phyloP scores from a whole-genome alignment of 2,329 filamentous ascomycete species.

The Diaporthe sp. region DNA sequence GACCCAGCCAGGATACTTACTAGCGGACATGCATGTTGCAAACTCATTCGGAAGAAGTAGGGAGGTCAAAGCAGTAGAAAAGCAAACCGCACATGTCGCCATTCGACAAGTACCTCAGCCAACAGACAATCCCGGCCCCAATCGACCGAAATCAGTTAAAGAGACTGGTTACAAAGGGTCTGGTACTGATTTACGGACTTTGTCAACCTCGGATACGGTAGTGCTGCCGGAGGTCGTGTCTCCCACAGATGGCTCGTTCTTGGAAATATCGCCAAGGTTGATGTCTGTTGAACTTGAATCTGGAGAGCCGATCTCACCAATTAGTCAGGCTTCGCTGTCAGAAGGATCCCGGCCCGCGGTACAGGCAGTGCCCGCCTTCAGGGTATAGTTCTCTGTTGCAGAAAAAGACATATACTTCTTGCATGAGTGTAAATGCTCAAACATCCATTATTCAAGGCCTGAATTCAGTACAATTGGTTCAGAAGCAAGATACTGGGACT shows the following conservation, averaged over 20 bases:
- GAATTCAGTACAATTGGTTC: too few relatives aligned
- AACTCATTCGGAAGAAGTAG: background rate
- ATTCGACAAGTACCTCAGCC: background rate
- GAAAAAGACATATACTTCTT: too few relatives aligned
- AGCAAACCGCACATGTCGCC: background rate
- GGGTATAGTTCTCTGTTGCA: too few relatives aligned
- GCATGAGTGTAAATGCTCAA: too few relatives aligned
- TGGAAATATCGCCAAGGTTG: background rate
- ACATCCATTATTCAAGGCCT: too few relatives aligned
- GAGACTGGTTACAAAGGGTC: background rate
- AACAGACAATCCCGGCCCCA: rapidly evolving
- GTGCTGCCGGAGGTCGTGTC: background rate
- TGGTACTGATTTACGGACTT: background rate
- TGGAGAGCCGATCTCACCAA: background rate
- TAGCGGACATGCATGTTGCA: background rate
- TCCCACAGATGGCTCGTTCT: background rate
- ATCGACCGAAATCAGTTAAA: background rate
- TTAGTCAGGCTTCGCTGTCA: background rate
- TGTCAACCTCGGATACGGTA: background rate
- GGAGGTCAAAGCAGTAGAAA: background rate
- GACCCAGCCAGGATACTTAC: background rate
- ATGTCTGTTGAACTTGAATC: background rate
- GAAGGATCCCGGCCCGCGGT: background rate
- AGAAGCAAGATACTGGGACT: too few relatives aligned
- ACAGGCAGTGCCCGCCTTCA: background rate